Evolutionary conservation across 2,329 filamentous ascomycete species (phyloP).

Genomic region (Colletotrichum sp.): DNA sequence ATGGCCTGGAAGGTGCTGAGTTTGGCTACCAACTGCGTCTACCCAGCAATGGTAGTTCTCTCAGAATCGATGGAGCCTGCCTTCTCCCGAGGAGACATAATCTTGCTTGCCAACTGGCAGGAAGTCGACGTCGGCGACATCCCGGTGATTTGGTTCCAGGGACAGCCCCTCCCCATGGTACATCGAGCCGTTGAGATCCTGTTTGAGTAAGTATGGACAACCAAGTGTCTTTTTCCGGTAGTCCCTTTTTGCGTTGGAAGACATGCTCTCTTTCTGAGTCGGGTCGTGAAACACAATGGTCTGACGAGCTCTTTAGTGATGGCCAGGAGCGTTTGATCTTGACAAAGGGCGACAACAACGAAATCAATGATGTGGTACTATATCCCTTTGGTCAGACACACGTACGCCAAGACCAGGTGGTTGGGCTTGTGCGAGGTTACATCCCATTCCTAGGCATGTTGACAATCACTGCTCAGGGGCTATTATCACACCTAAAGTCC

Average conservation of each 20-base stretch:
- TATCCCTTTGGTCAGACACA: background rate
- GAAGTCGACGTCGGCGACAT: background rate
- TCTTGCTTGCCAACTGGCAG: background rate
- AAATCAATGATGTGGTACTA: background rate
- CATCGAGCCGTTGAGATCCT: background rate
- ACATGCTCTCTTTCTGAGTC: background rate
- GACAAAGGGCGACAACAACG: background rate
- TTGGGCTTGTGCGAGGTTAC: background rate
- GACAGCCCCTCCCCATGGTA: background rate
- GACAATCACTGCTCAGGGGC: background rate
- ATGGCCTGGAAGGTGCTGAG: background rate
- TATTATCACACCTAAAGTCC: background rate
- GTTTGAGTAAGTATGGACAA: background rate
- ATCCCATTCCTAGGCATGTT: background rate
- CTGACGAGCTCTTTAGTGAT: background rate
- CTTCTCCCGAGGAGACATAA: background rate
- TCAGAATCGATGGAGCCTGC: background rate
- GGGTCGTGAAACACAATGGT: background rate
- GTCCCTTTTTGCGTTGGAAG: background rate
- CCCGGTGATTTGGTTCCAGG: background rate
- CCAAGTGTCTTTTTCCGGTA: accelerated
- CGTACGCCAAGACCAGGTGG: background rate
- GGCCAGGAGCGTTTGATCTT: background rate
- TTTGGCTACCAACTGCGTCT: background rate
- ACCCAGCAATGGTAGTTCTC: background rate